phyloP scores from a whole-genome alignment of 108 stramenopile genomes.

The Hondaea fermentalgiana region DNA sequence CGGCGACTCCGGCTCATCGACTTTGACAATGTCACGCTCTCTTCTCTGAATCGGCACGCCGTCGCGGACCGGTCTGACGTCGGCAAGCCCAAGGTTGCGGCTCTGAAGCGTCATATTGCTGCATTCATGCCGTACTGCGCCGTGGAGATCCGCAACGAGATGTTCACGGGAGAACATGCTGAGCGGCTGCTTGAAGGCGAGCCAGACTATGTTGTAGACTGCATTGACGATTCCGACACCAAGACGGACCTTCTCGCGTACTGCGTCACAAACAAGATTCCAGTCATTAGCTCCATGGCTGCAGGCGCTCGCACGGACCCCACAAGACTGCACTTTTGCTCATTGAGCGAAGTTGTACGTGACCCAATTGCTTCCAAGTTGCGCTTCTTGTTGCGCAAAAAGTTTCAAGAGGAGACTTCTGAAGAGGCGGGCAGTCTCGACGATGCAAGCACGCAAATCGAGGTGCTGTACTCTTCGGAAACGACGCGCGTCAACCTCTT shows the following conservation, averaged over 20 bases:
- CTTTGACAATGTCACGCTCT: conserved; percentile 94
- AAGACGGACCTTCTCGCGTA: conserved; percentile 76
- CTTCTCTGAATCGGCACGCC: conserved; percentile 93
- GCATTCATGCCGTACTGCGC: conserved; percentile 48
- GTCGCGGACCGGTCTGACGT: conserved; percentile 85
- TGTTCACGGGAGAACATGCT: conserved; percentile 39
- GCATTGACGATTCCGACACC: conserved; percentile 95
- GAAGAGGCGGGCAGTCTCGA: neutral
- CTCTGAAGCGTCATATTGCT: conserved; percentile 52
- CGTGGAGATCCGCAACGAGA: conserved; percentile 31
- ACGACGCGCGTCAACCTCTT: neutral
- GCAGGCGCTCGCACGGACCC: conserved; percentile 91
- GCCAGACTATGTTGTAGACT: conserved; percentile 81
- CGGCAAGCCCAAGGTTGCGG: conserved; percentile 73
- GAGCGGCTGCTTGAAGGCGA: conserved; percentile 29
- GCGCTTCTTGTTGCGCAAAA: conserved; percentile 56
- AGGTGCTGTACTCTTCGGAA: conserved; percentile 20
- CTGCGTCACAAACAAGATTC: conserved; percentile 60
- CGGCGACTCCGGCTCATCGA: conserved; percentile 77
- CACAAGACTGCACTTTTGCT: conserved; percentile 79
- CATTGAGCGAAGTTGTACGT: conserved; percentile 64
- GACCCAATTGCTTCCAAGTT: conserved; percentile 82
- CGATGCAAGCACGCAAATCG: neutral
- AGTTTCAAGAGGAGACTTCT: neutral
- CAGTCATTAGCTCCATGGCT: conserved; percentile 84